Evolutionary conservation across 2,329 filamentous ascomycete genomes (phyloP), one percentile per base, ranked within the genome.

Genomic region (Pezicula neosporulosa): DNA sequence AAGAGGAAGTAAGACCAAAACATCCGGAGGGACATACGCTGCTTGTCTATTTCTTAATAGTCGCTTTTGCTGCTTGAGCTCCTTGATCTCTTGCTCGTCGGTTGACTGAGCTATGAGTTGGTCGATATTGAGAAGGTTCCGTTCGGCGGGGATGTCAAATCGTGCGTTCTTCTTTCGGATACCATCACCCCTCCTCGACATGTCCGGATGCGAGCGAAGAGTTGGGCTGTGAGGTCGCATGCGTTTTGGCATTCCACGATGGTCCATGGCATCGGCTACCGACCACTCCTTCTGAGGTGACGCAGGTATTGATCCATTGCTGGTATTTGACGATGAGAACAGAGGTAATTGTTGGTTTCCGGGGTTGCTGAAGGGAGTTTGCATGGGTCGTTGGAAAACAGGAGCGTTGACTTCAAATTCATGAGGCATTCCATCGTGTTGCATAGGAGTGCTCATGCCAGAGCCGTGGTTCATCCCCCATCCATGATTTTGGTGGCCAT

Each of bases 91-190:
- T 59, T 94, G 85, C 65, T 97, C 93, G 69, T 95, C 87, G 50
- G 83, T 90, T 35, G 90, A 93, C 71, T 90, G 85, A 48, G 86
- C 80, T 70, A 99, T 97, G 66, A 97, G 80, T 55, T 90, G 81
- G 70, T 99, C 94, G 72, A 99, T 97, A 73, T 95, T 97, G 77
- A 82, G 86, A 61, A 99, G 82, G 65, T 92, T 97, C 56, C 92
- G 84, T 73, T 97, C 94, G 42, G 89, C 85, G 9, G 94, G 94
- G 60, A 99, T 99, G 66, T 97, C 93, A 71, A 97, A 97, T 60
- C 93, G 88, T 59, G 92, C 91, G 66, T 97, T 99, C 87, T 97
- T 97, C 85, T 99, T 99, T 65, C 94, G 84, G 70, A 97, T 95
- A 55, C 94, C 65, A 48, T 68, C 65, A 33, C 64, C 63, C 48